Base-by-base conservation (phyloP, 148 eudicot species). In the Heliamphora exappendiculata region DNA sequence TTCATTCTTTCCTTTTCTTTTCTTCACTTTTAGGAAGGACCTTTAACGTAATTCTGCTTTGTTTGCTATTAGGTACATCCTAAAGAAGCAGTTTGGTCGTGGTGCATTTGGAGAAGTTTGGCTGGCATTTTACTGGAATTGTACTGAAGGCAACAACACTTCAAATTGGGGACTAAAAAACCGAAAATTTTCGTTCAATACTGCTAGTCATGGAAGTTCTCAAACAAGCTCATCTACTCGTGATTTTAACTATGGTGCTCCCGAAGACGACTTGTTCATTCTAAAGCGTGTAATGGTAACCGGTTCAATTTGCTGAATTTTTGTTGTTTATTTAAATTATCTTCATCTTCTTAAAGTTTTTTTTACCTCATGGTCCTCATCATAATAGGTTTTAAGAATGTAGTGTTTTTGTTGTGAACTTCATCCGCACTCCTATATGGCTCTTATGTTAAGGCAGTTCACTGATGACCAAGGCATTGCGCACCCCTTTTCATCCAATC, bases 31-130 rank as follows among this genome's bases (percentile, higher is more conserved):
- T 62, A 33, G 26, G 31, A 53, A 36, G 10, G 20, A 4, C 45
- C 39, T 26, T 36, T 63, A 64, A n/a, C n/a, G 19, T 13, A 47
- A 60, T 37, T 31, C 13, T 24, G 8, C 54, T 71, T 50, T 34
- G 16, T 66, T 73, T 73, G 42, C 62, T 73, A 33, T n/a, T 75
- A 95, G 99, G 88, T 95, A 95, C 79, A 76, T 91, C 55, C 77
- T 95, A 49, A 89, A 86, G 85, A 95, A 85, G 75, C 86, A 91
- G 79, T 95, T 91, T 86, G 96, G 88, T 42, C 99, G 89, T 62
- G 99, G 99, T 77, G 90, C 99, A 82, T 95, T 87, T 87, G 99
- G 99, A 75, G 99, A 95, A 86, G 99, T 95, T 86, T 95, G 99
- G 99, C 82, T 95, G 84, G 99, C 97, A 42, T 92, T 92, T 83